Evolutionary conservation across 768 basidiomycete species (phyloP).

Genomic region (Boletus huronensis): DNA sequence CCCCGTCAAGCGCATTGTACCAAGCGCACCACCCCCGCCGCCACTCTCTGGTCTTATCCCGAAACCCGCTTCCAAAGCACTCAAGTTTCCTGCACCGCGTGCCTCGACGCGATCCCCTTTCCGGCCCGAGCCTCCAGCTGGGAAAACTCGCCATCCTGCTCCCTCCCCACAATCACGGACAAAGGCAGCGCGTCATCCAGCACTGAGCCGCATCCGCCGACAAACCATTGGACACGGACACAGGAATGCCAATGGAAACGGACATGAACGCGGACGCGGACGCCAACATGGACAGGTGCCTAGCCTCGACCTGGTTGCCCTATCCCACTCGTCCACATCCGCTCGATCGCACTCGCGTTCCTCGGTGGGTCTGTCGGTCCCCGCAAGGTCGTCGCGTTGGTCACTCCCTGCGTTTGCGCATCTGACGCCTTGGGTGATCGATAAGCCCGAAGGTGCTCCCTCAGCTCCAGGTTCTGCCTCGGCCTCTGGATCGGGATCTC

Average conservation of each 20-base stretch:
- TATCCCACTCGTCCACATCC: conserved; percentile 14
- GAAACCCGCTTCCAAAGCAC: not conserved
- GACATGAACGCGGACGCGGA: not conserved
- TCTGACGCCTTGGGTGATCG: conserved; percentile 1
- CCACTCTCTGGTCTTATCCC: not conserved
- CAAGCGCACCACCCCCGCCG: not conserved
- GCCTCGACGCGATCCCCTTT: conserved; percentile 20
- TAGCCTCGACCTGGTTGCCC: conserved; percentile 22
- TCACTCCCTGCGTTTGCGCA: conserved; percentile 15
- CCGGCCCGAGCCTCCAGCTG: conserved; percentile 4
- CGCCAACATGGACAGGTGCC: conserved; percentile 7
- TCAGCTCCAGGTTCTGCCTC: not conserved
- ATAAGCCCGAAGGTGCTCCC: not conserved
- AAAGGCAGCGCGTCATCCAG: conserved; percentile 9
- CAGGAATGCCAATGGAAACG: not conserved
- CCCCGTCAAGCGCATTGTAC: not conserved
- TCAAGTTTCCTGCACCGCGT: conserved; percentile 17
- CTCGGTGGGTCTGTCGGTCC: not conserved
- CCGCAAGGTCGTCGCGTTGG: conserved; percentile 8
- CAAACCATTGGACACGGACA: conserved; percentile 9
- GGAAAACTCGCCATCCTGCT: not conserved
- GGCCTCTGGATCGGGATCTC: not conserved
- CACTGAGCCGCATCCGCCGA: conserved; percentile 12
- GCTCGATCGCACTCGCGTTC: conserved; percentile 9
- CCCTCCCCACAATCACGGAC: not conserved